Percentiles rank a stretch among this genome's conserved stretches.
Evolutionary conservation across 2,329 filamentous ascomycete genomes (phyloP).

Genomic region (Pezicula rhizophila): DNA sequence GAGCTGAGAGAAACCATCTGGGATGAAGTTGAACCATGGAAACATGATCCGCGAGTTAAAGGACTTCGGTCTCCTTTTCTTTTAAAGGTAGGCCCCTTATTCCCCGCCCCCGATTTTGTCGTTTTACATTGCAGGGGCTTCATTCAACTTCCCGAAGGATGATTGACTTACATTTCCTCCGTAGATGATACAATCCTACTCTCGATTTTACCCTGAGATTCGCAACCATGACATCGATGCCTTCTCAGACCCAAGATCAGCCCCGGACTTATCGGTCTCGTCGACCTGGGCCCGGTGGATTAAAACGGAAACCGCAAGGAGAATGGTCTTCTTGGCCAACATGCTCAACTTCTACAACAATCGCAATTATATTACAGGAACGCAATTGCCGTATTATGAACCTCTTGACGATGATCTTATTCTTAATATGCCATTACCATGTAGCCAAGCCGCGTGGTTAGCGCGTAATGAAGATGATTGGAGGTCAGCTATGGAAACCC

Average conservation of each 20-base stretch:
- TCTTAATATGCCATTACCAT: slow-evolving; percentile 18
- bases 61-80: slow-evolving; percentile 16
- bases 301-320: slow-evolving; percentile 14
- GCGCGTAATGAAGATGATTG: slow-evolving; percentile 15
- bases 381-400: slow-evolving; percentile 17
- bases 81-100: slow-evolving; percentile 5
- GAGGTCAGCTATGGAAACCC: slow-evolving; percentile 4
- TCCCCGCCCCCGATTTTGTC: not conserved
- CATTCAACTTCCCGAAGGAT: not conserved
- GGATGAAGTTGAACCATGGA: slow-evolving; percentile 11
- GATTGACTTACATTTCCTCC: slow-evolving; percentile 2
- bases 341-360: slow-evolving; percentile 17
- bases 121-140: not conserved
- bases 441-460: slow-evolving; percentile 10
- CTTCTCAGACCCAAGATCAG: not conserved
- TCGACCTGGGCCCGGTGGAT: slow-evolving; percentile 1
- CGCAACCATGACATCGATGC: not conserved
- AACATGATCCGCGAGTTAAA: slow-evolving; percentile 9
- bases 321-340: slow-evolving; percentile 20
- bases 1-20: slow-evolving; percentile 8
- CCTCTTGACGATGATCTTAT: slow-evolving; percentile 18
- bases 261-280: not conserved
- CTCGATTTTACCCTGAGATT: not conserved
- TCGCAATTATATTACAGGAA: slow-evolving; percentile 8
- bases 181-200: slow-evolving; percentile 12